phyloP scores from a whole-genome alignment of 2,329 filamentous ascomycete genomes.

The Arthroderma sp. region DNA sequence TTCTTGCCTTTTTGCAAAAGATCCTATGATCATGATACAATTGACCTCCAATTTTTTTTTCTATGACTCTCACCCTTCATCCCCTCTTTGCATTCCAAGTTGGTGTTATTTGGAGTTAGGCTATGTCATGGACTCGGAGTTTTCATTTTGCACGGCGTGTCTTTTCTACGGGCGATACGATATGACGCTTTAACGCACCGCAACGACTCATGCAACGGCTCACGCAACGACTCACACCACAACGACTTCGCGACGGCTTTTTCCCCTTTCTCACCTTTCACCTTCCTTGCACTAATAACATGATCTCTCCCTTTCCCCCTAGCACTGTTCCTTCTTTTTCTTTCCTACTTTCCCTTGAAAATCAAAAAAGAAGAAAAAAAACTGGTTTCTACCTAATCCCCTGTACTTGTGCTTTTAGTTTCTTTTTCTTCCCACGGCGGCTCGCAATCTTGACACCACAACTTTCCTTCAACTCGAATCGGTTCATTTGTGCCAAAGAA shows the following conservation, averaged over 20 bases:
- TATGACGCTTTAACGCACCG: not conserved
- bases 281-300: not conserved
- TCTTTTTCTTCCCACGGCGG: not conserved
- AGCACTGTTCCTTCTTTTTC: too few species aligned
- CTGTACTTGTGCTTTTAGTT: not conserved
- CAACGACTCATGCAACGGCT: not conserved
- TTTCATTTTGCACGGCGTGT: not conserved
- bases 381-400: not conserved
- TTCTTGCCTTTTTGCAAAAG: not conserved
- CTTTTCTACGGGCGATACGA: not conserved
- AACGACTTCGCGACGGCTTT: not conserved
- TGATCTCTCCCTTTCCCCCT: not conserved
- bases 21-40: not conserved
- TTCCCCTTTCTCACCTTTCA: not conserved
- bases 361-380: not conserved
- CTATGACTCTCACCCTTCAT: not conserved
- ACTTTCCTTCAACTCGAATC: not conserved
- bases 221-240: not conserved
- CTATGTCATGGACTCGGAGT: not conserved
- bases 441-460: not conserved
- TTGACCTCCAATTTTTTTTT: too few species aligned
- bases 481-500: not conserved
- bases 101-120: not conserved
- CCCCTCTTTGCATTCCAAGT: not conserved
- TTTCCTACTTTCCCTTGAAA: not conserved